These are phyloP conservation scores for Saccharomycopsis javanensis DNA, from an alignment of 805 yeast species.

Conservation along the genomic window DNA sequence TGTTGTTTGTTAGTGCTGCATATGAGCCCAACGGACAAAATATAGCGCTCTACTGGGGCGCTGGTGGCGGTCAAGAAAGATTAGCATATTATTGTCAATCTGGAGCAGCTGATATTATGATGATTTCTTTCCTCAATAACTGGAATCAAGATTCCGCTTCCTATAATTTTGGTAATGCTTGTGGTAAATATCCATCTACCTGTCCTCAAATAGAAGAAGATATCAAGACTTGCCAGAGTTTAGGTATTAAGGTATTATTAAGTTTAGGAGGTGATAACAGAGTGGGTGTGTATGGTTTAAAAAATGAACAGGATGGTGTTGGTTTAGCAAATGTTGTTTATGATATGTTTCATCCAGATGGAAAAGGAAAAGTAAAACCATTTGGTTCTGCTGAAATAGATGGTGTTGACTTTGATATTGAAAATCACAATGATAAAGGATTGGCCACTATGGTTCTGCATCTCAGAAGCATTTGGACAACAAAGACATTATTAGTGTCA, in stretches of 20 bases:
- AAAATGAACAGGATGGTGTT: conserved; percentile 69
- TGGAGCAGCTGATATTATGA: conserved; percentile 40
- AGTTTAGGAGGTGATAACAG: conserved; percentile 71
- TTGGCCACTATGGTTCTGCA: conserved; percentile 37
- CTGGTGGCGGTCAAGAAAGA: conserved; percentile 35
- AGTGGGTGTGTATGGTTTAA: conserved; percentile 62
- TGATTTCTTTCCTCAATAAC: conserved; percentile 25
- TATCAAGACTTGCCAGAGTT: conserved; percentile 60
- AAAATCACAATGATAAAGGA: conserved; percentile 36
- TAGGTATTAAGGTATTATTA: conserved; percentile 70
- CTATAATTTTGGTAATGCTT: conserved; percentile 38
- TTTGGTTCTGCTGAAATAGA: conserved; percentile 18
- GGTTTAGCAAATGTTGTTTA: conserved; percentile 50
- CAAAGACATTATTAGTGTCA: conserved; percentile 48
- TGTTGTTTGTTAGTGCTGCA: conserved; percentile 4
- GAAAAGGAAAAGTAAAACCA: conserved; percentile 31
- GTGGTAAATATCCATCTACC: conserved; percentile 25
- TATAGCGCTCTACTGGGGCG: conserved; percentile 60
- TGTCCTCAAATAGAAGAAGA: conserved; percentile 48
- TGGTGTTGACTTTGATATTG: conserved; percentile 19
- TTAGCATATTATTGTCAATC: conserved; percentile 43
- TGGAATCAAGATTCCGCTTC: conserved; percentile 21
- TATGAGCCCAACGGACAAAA: conserved; percentile 27
- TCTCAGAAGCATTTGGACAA: conserved; percentile 27
- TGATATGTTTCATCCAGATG: conserved; percentile 44